A percentile compares a stretch with the other conserved stretches of the same genome.
phyloP scores from a whole-genome alignment of 2,329 filamentous ascomycete genomes.

The Phyllosticta paracitricarpa region DNA sequence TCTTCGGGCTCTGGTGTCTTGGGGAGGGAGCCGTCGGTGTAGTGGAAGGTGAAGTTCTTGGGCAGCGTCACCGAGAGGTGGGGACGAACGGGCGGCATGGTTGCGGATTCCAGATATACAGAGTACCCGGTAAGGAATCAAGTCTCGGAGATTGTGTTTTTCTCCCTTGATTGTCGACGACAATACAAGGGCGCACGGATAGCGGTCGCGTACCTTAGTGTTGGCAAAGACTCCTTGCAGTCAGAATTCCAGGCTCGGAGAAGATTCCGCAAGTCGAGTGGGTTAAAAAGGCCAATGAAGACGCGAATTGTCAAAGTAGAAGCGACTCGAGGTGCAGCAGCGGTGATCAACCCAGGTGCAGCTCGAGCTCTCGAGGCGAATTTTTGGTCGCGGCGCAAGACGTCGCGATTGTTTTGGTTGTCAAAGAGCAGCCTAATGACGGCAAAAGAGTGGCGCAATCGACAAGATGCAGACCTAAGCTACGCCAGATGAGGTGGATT shows the following conservation, averaged over 20 bases:
- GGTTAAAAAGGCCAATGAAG: not conserved
- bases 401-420: conserved; percentile 1
- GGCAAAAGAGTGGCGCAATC: conserved; percentile 3
- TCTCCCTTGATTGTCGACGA: conserved; percentile 8
- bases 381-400: not conserved
- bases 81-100: conserved; percentile 34
- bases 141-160: conserved; percentile 5
- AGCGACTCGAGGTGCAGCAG: not conserved
- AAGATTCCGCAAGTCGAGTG: not conserved
- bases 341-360: not conserved
- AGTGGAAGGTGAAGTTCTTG: conserved; percentile 41
- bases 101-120: conserved; percentile 4
- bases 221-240: conserved; percentile 7
- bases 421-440: not conserved
- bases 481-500: not conserved
- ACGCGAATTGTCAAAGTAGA: not conserved
- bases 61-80: conserved; percentile 41
- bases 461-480: not conserved
- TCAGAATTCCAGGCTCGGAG: conserved; percentile 1
- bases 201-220: not conserved
- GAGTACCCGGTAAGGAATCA: conserved; percentile 4
- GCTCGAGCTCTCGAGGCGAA: not conserved
- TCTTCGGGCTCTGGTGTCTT: conserved; percentile 37
- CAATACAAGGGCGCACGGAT: conserved; percentile 7
- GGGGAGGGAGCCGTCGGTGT: conserved; percentile 35